Conservation (phyloP, 2,329 filamentous ascomycete genomes). For the Cryphonectria carpinicola region DNA sequence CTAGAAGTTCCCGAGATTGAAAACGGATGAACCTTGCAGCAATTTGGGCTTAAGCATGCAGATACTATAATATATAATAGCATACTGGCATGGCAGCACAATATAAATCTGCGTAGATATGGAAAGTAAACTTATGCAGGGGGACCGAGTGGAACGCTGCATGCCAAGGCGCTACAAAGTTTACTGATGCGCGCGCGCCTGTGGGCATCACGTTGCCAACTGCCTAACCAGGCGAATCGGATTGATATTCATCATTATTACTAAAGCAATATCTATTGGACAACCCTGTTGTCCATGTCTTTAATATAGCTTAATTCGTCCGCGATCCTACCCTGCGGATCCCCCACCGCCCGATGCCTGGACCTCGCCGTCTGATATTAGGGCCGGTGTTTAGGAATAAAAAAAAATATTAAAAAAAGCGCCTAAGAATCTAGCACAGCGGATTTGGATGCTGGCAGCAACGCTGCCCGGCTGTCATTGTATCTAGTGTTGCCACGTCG, state of each 20-base stretch:
- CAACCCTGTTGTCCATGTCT: background rate
- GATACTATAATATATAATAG: background rate
- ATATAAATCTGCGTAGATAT: background rate
- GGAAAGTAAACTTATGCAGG: background rate
- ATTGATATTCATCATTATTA: background rate
- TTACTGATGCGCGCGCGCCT: background rate
- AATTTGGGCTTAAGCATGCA: too few relatives aligned
- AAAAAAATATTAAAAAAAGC: too few relatives aligned
- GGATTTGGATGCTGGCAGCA: background rate
- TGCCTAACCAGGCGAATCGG: background rate
- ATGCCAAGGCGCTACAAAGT: background rate
- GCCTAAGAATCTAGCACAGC: background rate
- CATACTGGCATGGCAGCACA: background rate
- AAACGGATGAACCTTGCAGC: too few relatives aligned
- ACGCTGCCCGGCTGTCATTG: background rate
- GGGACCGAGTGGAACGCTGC: background rate
- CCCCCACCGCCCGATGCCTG: background rate
- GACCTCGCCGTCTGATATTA: background rate
- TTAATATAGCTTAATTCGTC: background rate
- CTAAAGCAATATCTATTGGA: background rate
- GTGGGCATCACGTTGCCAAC: background rate
- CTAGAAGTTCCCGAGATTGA: too few relatives aligned
- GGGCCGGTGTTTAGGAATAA: background rate
- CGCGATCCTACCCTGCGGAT: background rate
- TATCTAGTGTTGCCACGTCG: slow-evolving; percentile 2